Base-by-base conservation (phyloP, 202 grass and related monocot genomes). In the Eragrostis tef region DNA sequence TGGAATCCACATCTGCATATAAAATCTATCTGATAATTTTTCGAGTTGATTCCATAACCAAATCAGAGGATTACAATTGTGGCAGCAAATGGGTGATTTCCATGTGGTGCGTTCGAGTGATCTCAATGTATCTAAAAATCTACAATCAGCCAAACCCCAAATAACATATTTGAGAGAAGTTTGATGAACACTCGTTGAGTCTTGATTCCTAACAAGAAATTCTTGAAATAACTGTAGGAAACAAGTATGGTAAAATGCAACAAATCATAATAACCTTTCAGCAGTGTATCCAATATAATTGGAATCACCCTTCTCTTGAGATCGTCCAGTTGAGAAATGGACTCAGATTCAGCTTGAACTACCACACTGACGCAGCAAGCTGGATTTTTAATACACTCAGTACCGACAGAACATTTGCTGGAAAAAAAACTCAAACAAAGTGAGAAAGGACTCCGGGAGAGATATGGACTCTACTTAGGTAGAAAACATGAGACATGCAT, bases 191-290 rank as follows among this genome's bases (percentile, higher is more conserved):
- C 21, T 0, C 14, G 26, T 71, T 21, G 48, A 16, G 43, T 5
- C 39, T 45, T 45, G 24, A 61, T 75, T 51, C 44, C 68, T 68
- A 15, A 27, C 20, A 71, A 36, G 59, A 56, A 50, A 41, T 22
- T 69, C 64, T 53, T 46, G 43, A 6, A 78, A 27, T 39, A 85
- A 43, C 57, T 67, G 58, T 75, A 63, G 47, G 51, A 17, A 29
- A 69, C 3, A 78, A 68, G 60, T 67, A 25, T 59, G 19, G 47
- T 45, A 51, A 71, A 57, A 63, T 57, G 41, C 74, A 67, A 53
- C 58, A 66, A 54, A 70, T 39, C 7, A 70, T 64, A 77, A 83
- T 87, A 56, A 98, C 94, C 92, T 98, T 93, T 93, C 74, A 94
- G 62, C 49, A 88, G 86, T 70, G 72, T 82, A 62, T 83, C 78